Percentiles rank a stretch among this genome's conserved stretches.
Conservation (phyloP, 2,329 filamentous ascomycete species). For the Calonectria naviculata region DNA sequence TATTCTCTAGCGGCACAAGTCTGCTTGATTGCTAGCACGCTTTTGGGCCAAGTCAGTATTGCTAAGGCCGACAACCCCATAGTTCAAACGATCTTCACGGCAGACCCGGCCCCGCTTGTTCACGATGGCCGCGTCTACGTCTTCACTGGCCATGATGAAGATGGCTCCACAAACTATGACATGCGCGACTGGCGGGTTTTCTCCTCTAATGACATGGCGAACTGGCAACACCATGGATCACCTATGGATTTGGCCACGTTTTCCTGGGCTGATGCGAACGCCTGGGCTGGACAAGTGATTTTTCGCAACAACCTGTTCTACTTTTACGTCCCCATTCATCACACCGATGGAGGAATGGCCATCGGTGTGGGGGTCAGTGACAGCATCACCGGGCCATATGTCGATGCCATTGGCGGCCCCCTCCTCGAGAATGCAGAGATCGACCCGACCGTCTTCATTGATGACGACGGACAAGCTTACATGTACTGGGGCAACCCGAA, state of each 20-base stretch:
- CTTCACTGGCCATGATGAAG: constrained; percentile 1
- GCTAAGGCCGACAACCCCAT: background rate
- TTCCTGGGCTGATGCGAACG: background rate
- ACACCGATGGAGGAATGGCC: background rate
- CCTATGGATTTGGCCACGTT: background rate
- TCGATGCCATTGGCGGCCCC: background rate
- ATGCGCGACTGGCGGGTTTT: background rate
- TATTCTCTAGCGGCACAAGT: too few species aligned
- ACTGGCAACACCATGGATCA: background rate
- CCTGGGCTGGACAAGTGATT: background rate
- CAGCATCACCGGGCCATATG: background rate
- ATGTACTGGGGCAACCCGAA: background rate
- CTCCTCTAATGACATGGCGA: background rate
- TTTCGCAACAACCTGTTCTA: background rate
- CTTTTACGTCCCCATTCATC: background rate
- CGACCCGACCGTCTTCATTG: background rate
- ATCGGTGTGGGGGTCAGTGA: background rate
- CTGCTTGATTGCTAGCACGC: too few species aligned
- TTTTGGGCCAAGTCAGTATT: too few species aligned
- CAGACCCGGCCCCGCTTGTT: background rate
- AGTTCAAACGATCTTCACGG: background rate
- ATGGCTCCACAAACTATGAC: background rate
- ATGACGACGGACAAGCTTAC: background rate
- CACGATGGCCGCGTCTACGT: background rate
- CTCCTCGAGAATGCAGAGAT: background rate